Evolutionary conservation across 1,284 basidiomycete species (phyloP).

Genomic region (Sanghuangporus sanghuang): DNA sequence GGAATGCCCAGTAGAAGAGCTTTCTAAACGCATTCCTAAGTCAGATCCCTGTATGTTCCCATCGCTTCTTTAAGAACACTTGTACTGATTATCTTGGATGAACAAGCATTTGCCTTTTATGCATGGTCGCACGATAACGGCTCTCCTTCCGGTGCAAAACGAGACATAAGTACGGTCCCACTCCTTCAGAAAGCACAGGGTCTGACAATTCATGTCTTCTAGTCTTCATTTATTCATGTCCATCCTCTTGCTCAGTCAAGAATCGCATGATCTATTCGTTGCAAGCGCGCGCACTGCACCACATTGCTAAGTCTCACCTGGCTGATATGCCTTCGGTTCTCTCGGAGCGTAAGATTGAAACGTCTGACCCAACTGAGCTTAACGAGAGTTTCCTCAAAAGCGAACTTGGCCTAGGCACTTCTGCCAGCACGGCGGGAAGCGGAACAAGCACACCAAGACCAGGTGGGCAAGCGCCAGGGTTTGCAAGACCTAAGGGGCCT

Average conservation of each 20-base stretch:
- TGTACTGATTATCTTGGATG: slow-evolving; percentile 15
- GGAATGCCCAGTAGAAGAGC: slow-evolving; percentile 35
- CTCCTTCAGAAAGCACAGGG: background rate
- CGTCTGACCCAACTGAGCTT: slow-evolving; percentile 73
- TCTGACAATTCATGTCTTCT: slow-evolving; percentile 13
- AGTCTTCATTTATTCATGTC: slow-evolving; percentile 90
- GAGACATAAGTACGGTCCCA: slow-evolving; percentile 49
- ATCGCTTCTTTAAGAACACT: background rate
- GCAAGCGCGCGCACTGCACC: slow-evolving; percentile 52
- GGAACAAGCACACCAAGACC: slow-evolving; percentile 6
- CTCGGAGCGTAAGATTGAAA: slow-evolving; percentile 68
- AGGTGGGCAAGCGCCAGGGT: slow-evolving; percentile 19
- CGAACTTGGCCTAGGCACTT: slow-evolving; percentile 41
- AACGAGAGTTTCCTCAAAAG: slow-evolving; percentile 54
- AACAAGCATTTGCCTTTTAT: slow-evolving; percentile 65
- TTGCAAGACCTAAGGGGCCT: slow-evolving; percentile 26
- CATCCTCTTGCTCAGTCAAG: slow-evolving; percentile 72
- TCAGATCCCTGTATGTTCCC: slow-evolving; percentile 43
- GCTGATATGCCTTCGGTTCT: slow-evolving; percentile 36
- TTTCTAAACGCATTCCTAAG: slow-evolving; percentile 46
- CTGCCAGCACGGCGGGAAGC: background rate
- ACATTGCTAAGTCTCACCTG: slow-evolving; percentile 50
- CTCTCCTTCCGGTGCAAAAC: slow-evolving; percentile 31
- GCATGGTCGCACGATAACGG: slow-evolving; percentile 52
- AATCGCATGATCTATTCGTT: slow-evolving; percentile 85